Evolutionary conservation across 2,329 filamentous ascomycete genomes (phyloP), one percentile per base, ranked within the genome.

Genomic region (Pseudohalonectria lignicola): DNA sequence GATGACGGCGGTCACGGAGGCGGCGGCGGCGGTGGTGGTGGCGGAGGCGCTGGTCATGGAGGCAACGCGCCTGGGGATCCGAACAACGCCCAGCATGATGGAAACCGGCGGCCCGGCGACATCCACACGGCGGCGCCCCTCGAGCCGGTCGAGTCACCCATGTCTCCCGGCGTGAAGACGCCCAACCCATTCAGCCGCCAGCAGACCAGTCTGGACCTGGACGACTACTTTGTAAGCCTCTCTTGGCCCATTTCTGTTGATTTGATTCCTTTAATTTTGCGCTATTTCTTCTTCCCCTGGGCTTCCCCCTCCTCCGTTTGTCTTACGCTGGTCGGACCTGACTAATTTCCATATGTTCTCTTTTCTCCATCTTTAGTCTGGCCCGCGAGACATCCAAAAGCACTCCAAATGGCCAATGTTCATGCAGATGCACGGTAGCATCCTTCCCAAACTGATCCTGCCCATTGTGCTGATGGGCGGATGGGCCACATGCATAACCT

Each of bases 391-490:
- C 56, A 72, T 83, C 43, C 67, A 76, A 40, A 76, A 76, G 49
- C 82, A 87, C 57, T 86, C 82, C 19, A 87, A 85, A 70, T 81
- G 82, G 71, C 83, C 84, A 8, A 71, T 79, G 47, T 86, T 87
- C 54, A 59, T 88, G 50, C 79, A 82, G 45, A 68, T 88, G 60
- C 82, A 86, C 53, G 84, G 84, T 47, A 84, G 78, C 49, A 78
- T 84, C 41, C 38, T 53, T 25, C 84, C 84, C 11, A 80, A 83
- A 52, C 78, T 88, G 78, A 73, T 87, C 25, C 52, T 88, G 5
- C 83, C 83, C 0, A 56, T 88, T 23, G 21, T 72, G 5, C 66
- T 77, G 40, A 67, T 87, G 11, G 75, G 67, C 4, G 53, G 51
- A 12, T 88, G 83, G 83, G 67, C 82, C 1, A 79, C 76, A 2